These are phyloP conservation scores for Herpetomonas tarakana DNA, from an alignment of 208 protist genomes.

Conservation along the genomic window DNA sequence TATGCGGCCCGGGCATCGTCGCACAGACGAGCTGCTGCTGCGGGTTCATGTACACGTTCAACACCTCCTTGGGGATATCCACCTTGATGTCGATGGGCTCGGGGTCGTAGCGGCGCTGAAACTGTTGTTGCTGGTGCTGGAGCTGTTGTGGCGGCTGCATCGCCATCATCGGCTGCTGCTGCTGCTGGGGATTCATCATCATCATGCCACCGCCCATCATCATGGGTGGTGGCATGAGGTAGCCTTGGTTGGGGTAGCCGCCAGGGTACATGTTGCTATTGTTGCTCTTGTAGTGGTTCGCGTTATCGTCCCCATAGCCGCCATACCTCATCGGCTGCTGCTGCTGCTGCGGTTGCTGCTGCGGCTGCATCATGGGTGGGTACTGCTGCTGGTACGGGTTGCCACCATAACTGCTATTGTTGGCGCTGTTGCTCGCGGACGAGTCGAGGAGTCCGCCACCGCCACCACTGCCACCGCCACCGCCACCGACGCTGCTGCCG, in stretches of 20 bases:
- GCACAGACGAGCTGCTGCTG: constrained; percentile 60
- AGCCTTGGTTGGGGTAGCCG: constrained; percentile 6
- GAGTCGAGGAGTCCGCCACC: not conserved
- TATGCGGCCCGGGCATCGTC: constrained; percentile 75
- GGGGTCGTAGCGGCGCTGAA: constrained; percentile 26
- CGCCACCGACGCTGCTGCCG: constrained; percentile 1
- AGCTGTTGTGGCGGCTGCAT: constrained; percentile 3
- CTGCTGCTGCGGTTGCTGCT: constrained; percentile 7
- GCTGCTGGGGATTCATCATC: constrained; percentile 3
- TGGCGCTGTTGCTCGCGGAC: constrained; percentile 11
- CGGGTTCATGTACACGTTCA: constrained; percentile 66
- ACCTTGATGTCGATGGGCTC: constrained; percentile 51
- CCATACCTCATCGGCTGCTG: not conserved
- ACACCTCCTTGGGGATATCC: constrained; percentile 57
- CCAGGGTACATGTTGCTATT: constrained; percentile 1
- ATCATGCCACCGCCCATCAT: constrained; percentile 8
- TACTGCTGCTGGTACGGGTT: constrained; percentile 20
- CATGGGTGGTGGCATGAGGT: constrained; percentile 14
- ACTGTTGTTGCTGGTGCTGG: not conserved
- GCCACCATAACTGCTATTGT: constrained; percentile 4
- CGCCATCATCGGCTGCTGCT: constrained; percentile 1
- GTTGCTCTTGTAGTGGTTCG: not conserved
- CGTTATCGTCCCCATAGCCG: not conserved
- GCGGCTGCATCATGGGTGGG: constrained; percentile 23
- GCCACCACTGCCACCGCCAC: constrained; percentile 1